Percentiles rank a stretch among this genome's conserved stretches.
Conservation (phyloP, 2,329 filamentous ascomycete species). For the Fusarium sp. region DNA sequence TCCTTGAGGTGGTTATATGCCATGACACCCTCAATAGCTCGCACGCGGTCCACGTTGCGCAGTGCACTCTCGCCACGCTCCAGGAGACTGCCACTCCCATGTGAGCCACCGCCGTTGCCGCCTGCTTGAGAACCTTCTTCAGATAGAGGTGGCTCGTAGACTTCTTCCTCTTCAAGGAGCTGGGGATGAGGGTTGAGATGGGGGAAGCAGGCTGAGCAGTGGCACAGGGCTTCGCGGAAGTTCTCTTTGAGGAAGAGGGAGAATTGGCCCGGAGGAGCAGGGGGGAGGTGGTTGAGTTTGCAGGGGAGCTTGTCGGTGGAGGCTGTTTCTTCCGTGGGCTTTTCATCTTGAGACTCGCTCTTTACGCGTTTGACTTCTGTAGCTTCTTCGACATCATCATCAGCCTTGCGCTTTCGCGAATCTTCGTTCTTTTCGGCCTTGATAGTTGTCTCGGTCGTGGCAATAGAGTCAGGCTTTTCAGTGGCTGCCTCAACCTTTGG, state of each 20-base stretch:
- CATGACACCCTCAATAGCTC: conserved; percentile 97
- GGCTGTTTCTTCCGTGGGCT: conserved; percentile 25
- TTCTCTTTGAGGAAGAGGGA: conserved; percentile 86
- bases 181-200: conserved; percentile 79
- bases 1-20: conserved; percentile 97
- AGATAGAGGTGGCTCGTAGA: conserved; percentile 92
- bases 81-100: conserved; percentile 85
- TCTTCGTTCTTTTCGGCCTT: conserved; percentile 15
- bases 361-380: conserved; percentile 68
- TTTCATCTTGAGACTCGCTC: conserved; percentile 54
- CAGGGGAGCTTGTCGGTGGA: conserved; percentile 58
- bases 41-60: conserved; percentile 91
- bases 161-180: conserved; percentile 93
- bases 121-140: conserved; percentile 70
- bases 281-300: conserved; percentile 74
- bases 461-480: not conserved
- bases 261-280: conserved; percentile 71
- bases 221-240: conserved; percentile 88
- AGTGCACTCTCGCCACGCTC: conserved; percentile 94
- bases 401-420: conserved; percentile 78
- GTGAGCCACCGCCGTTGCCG: conserved; percentile 62
- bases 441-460: conserved; percentile 16
- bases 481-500: conserved; percentile 7
- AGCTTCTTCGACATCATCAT: conserved; percentile 62
- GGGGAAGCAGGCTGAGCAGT: conserved; percentile 84